Percentiles rank a stretch among this genome's conserved stretches.
phyloP scores from a whole-genome alignment of 768 basidiomycete genomes.

The Ephemerocybe angulata region DNA sequence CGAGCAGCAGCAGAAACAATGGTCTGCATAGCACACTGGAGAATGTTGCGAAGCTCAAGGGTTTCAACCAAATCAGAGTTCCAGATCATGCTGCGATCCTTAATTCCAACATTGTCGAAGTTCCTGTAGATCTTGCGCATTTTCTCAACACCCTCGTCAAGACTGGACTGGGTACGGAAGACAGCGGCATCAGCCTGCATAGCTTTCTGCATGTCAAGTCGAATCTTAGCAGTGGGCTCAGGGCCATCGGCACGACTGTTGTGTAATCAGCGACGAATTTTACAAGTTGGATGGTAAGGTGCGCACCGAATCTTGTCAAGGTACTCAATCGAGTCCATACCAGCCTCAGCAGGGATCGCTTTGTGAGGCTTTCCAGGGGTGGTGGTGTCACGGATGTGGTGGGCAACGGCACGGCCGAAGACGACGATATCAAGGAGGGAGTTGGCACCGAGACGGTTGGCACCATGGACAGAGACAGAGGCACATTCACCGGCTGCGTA shows the following conservation, averaged over 20 bases:
- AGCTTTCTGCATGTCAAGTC: constrained; percentile 96
- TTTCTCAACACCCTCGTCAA: constrained; percentile 92
- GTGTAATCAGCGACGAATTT: background rate
- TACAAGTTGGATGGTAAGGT: background rate
- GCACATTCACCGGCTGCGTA: constrained; percentile 99
- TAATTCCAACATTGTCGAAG: constrained; percentile 89
- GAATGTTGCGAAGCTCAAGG: constrained; percentile 91
- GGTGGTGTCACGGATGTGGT: constrained; percentile 91
- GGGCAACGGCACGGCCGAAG: constrained; percentile 98
- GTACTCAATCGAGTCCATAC: constrained; percentile 78
- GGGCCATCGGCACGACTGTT: constrained; percentile 72
- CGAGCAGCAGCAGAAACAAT: constrained; percentile 90
- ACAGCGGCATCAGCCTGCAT: constrained; percentile 99
- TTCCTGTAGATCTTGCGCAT: constrained; percentile 82
- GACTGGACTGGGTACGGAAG: constrained; percentile 85
- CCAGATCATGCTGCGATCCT: constrained; percentile 99
- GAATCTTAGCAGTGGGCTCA: constrained; percentile 83
- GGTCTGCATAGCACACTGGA: constrained; percentile 95
- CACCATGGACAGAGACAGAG: constrained; percentile 97
- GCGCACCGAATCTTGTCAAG: constrained; percentile 78
- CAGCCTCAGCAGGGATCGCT: constrained; percentile 80
- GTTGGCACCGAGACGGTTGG: constrained; percentile 99
- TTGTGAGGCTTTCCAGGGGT: constrained; percentile 91
- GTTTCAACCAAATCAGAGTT: constrained; percentile 98
- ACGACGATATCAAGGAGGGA: constrained; percentile 98